Evolutionary conservation across 208 protist species (phyloP).

Genomic region (Leishmania gerbilli): DNA sequence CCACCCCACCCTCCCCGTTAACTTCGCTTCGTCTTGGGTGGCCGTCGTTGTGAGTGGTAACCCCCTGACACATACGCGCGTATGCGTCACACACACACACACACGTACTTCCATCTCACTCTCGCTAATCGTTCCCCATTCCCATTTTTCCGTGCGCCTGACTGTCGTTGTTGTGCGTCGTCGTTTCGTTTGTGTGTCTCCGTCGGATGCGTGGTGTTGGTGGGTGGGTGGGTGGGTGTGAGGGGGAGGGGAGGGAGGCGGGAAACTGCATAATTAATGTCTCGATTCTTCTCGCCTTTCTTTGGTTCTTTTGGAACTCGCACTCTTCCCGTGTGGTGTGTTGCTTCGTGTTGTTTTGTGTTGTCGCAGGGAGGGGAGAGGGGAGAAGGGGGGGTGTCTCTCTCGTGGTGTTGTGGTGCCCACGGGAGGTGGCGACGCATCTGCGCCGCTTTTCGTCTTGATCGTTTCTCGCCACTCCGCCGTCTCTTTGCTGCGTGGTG

Average conservation of each 20-base stretch:
- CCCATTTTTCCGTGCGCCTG: not conserved
- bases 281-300: not conserved
- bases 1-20: not conserved
- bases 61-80: not conserved
- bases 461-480: not conserved
- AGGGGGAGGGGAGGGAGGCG: too few relatives aligned
- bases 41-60: not conserved
- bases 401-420: not conserved
- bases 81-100: not conserved
- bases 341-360: not conserved
- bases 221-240: too few relatives aligned
- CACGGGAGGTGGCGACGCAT: not conserved
- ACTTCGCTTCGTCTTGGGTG: not conserved
- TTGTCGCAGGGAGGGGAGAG: too few relatives aligned
- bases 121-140: not conserved
- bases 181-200: not conserved
- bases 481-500: not conserved
- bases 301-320: not conserved
- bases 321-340: not conserved
- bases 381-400: not conserved
- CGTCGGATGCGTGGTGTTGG: not conserved
- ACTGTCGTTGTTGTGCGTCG: not conserved
- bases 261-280: not conserved
- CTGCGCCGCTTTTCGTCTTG: not conserved
- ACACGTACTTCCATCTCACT: not conserved